Evolutionary conservation across 148 eudicot genomes (phyloP).

Genomic region (Camellia sinensis): DNA sequence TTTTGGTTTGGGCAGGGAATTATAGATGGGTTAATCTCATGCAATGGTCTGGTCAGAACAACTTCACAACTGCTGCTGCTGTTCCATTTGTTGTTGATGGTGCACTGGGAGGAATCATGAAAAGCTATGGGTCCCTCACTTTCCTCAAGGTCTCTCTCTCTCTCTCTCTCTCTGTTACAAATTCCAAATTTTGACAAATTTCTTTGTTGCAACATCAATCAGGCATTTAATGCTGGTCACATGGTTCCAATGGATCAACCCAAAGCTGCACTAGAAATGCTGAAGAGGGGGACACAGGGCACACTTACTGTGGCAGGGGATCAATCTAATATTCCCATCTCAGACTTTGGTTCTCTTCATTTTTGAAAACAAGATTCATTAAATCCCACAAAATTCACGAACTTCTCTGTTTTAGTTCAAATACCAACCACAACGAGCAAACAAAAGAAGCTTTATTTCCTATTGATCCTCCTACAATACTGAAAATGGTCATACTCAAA

Average conservation of each 20-base stretch:
- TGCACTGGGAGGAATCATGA: constrained; percentile 46
- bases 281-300: constrained; percentile 67
- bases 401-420: neutral
- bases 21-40: constrained; percentile 77
- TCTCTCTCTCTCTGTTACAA: neutral
- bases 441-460: neutral
- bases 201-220: constrained; percentile 13
- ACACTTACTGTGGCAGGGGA: constrained; percentile 18
- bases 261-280: constrained; percentile 70
- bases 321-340: neutral
- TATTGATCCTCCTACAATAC: neutral
- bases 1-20: constrained; percentile 25
- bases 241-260: constrained; percentile 95
- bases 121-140: constrained; percentile 60
- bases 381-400: neutral
- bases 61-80: constrained; percentile 41
- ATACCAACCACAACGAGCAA: neutral
- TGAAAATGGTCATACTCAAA: neutral
- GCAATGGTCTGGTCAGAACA: constrained; percentile 76
- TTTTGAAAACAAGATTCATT: neutral
- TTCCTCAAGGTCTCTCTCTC: constrained; percentile 55
- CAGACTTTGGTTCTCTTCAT: neutral
- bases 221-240: constrained; percentile 76
- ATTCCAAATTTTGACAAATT: neutral
- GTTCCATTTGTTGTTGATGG: constrained; percentile 62